A percentile compares a stretch with the other conserved stretches of the same genome.
phyloP scores from a whole-genome alignment of 2,329 filamentous ascomycete genomes.

The Elsinoe australis region DNA sequence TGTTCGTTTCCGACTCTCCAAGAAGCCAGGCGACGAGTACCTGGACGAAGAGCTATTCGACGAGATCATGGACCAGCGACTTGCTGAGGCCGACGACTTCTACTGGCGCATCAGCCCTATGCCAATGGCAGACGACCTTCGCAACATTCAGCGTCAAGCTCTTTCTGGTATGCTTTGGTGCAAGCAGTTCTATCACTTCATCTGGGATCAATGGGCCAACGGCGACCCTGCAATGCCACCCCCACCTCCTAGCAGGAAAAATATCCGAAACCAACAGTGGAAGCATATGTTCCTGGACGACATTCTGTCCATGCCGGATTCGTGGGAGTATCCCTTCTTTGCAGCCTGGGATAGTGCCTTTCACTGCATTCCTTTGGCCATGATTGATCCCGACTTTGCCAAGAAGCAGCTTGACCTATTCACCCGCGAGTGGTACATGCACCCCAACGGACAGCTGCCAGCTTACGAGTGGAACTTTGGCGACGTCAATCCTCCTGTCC shows the following conservation, averaged over 20 bases:
- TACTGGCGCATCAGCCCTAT: slow-evolving; percentile 89
- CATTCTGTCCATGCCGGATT: slow-evolving; percentile 94
- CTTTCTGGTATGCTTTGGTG: slow-evolving; percentile 98
- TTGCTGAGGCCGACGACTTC: slow-evolving; percentile 90
- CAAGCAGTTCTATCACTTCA: slow-evolving; percentile 93
- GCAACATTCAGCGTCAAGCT: slow-evolving; percentile 91
- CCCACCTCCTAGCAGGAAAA: slow-evolving; percentile 70
- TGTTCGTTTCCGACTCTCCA: slow-evolving; percentile 82
- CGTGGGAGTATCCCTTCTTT: slow-evolving; percentile 98
- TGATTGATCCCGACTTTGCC: slow-evolving; percentile 96
- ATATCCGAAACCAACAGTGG: slow-evolving; percentile 81
- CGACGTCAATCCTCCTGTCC: slow-evolving; percentile 92
- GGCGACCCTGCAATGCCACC: slow-evolving; percentile 84
- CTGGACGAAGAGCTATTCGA: slow-evolving; percentile 91
- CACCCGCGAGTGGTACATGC: slow-evolving; percentile 97
- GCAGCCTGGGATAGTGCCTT: slow-evolving; percentile 96
- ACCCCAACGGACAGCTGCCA: slow-evolving; percentile 89
- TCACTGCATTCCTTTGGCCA: slow-evolving; percentile 89
- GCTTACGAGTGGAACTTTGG: slow-evolving; percentile 97
- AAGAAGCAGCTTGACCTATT: slow-evolving; percentile 97
- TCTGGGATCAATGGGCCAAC: slow-evolving; percentile 97
- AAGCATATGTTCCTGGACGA: slow-evolving; percentile 93
- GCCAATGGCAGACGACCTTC: slow-evolving; percentile 85
- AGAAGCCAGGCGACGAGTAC: slow-evolving; percentile 59
- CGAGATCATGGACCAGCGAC: slow-evolving; percentile 76